Evolutionary conservation across 225 moss, liverwort and hornwort genomes (phyloP), one percentile per base, ranked within the genome.

Genomic region (Sphagnum contortum): DNA sequence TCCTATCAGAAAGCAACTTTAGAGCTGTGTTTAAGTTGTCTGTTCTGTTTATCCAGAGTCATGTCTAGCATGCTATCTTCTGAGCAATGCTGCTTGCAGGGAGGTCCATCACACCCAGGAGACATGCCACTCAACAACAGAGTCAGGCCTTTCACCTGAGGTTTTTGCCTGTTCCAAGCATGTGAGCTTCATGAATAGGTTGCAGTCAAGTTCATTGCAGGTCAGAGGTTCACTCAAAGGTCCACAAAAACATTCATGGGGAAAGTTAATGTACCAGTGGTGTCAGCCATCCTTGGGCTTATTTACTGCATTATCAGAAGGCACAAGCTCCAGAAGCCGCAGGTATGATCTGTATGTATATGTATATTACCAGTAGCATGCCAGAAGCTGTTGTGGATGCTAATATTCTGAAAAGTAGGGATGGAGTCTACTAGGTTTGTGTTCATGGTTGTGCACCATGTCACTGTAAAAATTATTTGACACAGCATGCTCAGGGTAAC

Each of bases 251-350:
- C 50, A 53, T 13, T 8, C 49, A 13, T 8, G 59, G 47, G 63
- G 71, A 69, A 69, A 50, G 49, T 49, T 67, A 48, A 65, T 48
- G 69, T 66, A 45, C 57, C 62, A 53, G 53, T 46, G 50, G 57
- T 66, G 66, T 49, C 69, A 54, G 59, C 47, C 66, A 56, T 74
- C 66, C 48, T 77, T 71, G 48, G 76, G 67, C 69, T 79, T 71
- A 56, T 29, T 55, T 12, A 73, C 73, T 62, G 66, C 71, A 64
- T 66, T 71, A 12, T 57, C 63, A 29, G 75, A 68, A 60, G 70
- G 73, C 67, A 62, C 73, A 58, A 62, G 68, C 62, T 68, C 70
- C 63, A 66, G 68, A 54, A 60, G 61, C 57, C 66, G 69, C 13
- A 67, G 83, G 79, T 79, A 64, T 48, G 66, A 29, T 29, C 29